Evolutionary conservation across 768 basidiomycete genomes (phyloP), one percentile per base, ranked within the genome.

Genomic region (Leccinum incarnatum): DNA sequence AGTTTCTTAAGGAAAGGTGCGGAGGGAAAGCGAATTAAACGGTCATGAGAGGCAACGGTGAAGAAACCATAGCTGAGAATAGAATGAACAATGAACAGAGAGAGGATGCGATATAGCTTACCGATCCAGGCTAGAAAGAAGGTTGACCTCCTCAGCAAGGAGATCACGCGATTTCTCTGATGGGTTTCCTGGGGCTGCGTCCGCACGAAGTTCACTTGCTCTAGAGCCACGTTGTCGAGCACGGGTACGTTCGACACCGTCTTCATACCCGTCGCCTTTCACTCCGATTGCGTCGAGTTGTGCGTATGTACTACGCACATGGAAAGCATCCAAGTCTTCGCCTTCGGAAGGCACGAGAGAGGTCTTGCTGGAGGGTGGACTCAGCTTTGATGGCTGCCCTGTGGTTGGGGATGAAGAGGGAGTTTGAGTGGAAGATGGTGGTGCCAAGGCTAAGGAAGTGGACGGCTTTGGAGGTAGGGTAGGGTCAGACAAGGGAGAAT

Each of bases 211-310:
- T 63, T 89, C 88, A 62, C 83, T 88, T 12, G 78, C 77, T 65
- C 81, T 77, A 65, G 78, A 85, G 19, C 67, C 67, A 53, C 81
- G 80, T 62, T 85, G 71, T 65, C 89, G 78, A 23, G 92, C 90
- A 59, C 96, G 82, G 27, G 95, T 98, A 37, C 93, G 86, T 75
- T 98, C 96, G 7, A 96, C 81, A 37, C 96, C 96, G 64, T 96
- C 94, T 65, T 93, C 91, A 73, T 87, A 93, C 0, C 96, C 96
- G 69, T 98, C 96, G 3, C 95, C 95, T 68, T 85, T 89, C 37
- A 98, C 95, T n/a, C 96, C 96, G 46, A 82, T 82, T 10, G 82
- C 76, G 51, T 98, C 93, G n/a, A 98, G 80, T 62, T 91, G 83
- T 0, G 95, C 96, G 69, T 98, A 95, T 1, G 91, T 93, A 59